These are phyloP conservation scores for Choanephora cucurbitarum DNA, from an alignment of 371 early-diverging fungal genomes.

Conservation along the genomic window DNA sequence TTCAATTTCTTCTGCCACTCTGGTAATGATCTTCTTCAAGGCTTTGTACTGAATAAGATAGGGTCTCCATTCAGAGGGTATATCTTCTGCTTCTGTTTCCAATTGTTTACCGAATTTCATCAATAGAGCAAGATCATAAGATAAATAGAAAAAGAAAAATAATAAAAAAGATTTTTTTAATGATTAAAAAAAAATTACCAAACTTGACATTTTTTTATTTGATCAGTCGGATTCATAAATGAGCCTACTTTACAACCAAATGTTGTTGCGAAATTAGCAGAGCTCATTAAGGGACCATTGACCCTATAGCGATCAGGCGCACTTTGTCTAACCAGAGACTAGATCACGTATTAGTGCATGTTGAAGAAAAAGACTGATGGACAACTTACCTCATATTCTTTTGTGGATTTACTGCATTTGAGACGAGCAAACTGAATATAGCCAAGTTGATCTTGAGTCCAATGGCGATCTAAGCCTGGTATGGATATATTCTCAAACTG, in stretches of 20 bases:
- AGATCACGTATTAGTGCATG: not conserved
- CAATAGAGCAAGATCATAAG: not conserved
- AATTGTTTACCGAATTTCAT: slow-evolving; percentile 82
- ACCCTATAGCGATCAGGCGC: slow-evolving; percentile 66
- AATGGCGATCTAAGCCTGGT: slow-evolving; percentile 51
- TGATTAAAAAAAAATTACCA: slow-evolving; percentile 56
- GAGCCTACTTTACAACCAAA: slow-evolving; percentile 61
- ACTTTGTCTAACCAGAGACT: slow-evolving; percentile 2
- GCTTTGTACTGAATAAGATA: slow-evolving; percentile 69
- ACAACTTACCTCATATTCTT: slow-evolving; percentile 46
- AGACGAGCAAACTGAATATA: slow-evolving; percentile 60
- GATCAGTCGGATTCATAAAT: slow-evolving; percentile 58
- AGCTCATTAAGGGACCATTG: slow-evolving; percentile 69
- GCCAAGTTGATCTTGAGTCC: slow-evolving; percentile 58
- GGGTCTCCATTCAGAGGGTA: slow-evolving; percentile 71
- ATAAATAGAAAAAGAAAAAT: not conserved
- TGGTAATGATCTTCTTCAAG: slow-evolving; percentile 66
- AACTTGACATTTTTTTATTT: slow-evolving; percentile 47
- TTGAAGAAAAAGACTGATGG: not conserved
- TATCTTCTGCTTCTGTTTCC: slow-evolving; percentile 61
- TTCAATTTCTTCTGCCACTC: slow-evolving; percentile 64
- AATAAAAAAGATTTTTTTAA: slow-evolving; percentile 4
- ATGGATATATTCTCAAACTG: slow-evolving; percentile 1
- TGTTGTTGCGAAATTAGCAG: slow-evolving; percentile 62
- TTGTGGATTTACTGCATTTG: slow-evolving; percentile 56